Evolutionary conservation across 1,284 basidiomycete genomes (phyloP), one percentile per base, ranked within the genome.

Genomic region (Crepidotus sp.): DNA sequence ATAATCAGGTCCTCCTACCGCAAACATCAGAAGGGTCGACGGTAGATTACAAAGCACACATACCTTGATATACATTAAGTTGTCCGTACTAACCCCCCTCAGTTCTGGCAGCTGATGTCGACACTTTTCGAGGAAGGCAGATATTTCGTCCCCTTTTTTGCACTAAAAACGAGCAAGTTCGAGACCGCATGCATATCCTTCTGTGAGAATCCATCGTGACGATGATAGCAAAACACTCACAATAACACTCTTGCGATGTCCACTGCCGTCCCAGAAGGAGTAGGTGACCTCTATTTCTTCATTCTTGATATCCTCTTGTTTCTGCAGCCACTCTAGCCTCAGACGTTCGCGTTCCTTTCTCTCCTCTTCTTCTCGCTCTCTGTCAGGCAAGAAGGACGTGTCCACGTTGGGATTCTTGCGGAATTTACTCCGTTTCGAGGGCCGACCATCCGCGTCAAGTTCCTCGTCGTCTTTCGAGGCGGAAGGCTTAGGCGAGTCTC

Each of bases 31-130:
- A 10, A 8, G 13, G 21, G 18, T 38, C 9, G 27, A 27, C 6
- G 21, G 13, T 10, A 17, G 14, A 27, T 7, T 2, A 11, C 21
- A 19, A 13, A 24, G 18, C 35, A 26, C 14, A 57, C 74, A 41
- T 54, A 87, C 89, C 76, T 97, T 98, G 66, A 99, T 81, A 66
- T 98, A 98, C 92, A 98, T 97, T 45, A 99, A 66, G 61, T 96
- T 98, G 65, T 98, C 96, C 17, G 91, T 91, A 48, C 81, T 88
- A 35, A 93, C 79, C 7, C 83, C 83, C 41, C 92, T 71, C 41
- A 99, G 73, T 65, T 98, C 94, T 1, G 93, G 84, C 58, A 96
- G 89, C 57, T 98, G 93, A 40, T 81, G 76, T 26, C 94, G 76
- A 57, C 92, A 95, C 61, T 93, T 97, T 60, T 94, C 89, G 47